Evolutionary conservation across 192 early-diverging fungal genomes (phyloP).

Genomic region (Kappamyces sp.): DNA sequence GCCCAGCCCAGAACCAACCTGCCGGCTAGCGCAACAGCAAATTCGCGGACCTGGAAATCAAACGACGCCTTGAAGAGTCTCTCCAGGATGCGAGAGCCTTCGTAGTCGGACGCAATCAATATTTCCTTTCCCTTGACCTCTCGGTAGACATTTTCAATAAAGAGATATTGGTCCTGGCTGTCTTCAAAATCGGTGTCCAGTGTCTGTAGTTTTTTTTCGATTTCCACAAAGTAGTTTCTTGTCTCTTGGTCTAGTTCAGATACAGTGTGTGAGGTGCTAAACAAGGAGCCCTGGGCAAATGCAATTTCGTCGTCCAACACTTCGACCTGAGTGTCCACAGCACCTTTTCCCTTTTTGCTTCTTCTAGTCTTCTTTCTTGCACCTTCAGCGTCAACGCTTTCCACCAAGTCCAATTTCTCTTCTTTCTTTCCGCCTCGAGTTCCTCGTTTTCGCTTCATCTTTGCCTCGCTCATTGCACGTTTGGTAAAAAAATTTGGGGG

Average conservation of each 20-base stretch:
- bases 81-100: conserved; percentile 71
- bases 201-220: conserved; percentile 3
- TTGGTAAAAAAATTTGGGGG: neutral
- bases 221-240: neutral
- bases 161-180: conserved; percentile 29
- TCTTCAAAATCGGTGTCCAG: conserved; percentile 13
- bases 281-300: neutral
- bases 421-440: conserved; percentile 10
- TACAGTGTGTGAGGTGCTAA: neutral
- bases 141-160: conserved; percentile 69
- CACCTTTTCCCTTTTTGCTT: conserved; percentile 9
- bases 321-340: neutral
- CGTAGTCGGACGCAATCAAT: conserved; percentile 66
- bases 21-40: conserved; percentile 50
- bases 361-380: conserved; percentile 13
- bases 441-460: conserved; percentile 10
- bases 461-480: neutral
- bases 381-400: neutral
- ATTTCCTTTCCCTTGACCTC: conserved; percentile 73
- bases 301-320: neutral
- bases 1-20: conserved; percentile 12
- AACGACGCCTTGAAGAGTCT: conserved; percentile 67
- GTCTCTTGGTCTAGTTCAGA: conserved; percentile 1
- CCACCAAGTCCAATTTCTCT: neutral
- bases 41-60: conserved; percentile 69